These are phyloP conservation scores for Verbascum thapsus DNA, from an alignment of 257 asterid species.

Conservation along the genomic window DNA sequence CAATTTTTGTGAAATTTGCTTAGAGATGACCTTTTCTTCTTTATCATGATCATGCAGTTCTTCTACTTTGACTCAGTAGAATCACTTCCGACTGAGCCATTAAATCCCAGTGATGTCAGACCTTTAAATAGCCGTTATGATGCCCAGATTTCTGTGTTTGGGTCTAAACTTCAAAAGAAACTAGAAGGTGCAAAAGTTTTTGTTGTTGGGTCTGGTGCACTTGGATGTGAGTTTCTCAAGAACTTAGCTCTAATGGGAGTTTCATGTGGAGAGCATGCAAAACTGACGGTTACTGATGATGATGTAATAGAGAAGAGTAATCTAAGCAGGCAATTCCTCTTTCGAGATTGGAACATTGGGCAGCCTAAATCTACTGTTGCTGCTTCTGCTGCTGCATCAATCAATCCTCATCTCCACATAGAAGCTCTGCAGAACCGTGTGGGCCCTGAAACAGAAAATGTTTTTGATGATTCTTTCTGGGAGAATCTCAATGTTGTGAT, in stretches of 20 bases:
- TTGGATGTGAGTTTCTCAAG: constrained; percentile 92
- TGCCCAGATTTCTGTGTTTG: constrained; percentile 93
- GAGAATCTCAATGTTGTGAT: constrained; percentile 75
- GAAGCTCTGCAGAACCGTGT: constrained; percentile 97
- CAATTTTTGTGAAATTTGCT: not conserved
- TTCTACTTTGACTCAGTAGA: constrained; percentile 90
- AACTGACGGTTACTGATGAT: constrained; percentile 82
- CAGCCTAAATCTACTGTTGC: constrained; percentile 95
- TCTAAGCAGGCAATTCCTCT: constrained; percentile 91
- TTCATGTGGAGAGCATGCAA: constrained; percentile 74
- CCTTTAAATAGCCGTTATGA: constrained; percentile 89
- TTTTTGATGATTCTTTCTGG: constrained; percentile 85
- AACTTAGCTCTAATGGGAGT: constrained; percentile 94
- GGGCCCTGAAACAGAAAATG: constrained; percentile 84
- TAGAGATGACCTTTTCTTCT: constrained; percentile 15
- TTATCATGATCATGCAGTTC: constrained; percentile 53
- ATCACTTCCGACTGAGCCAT: constrained; percentile 80
- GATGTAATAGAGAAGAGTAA: constrained; percentile 97
- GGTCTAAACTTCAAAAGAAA: constrained; percentile 80
- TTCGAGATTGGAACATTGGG: constrained; percentile 94
- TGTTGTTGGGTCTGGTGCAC: constrained; percentile 95
- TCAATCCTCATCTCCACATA: constrained; percentile 58
- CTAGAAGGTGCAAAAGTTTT: constrained; percentile 76
- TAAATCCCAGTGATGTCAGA: constrained; percentile 66
- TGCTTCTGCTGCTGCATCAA: constrained; percentile 75